phyloP scores from a whole-genome alignment of 2,329 filamentous ascomycete species.

The Cytospora mali region DNA sequence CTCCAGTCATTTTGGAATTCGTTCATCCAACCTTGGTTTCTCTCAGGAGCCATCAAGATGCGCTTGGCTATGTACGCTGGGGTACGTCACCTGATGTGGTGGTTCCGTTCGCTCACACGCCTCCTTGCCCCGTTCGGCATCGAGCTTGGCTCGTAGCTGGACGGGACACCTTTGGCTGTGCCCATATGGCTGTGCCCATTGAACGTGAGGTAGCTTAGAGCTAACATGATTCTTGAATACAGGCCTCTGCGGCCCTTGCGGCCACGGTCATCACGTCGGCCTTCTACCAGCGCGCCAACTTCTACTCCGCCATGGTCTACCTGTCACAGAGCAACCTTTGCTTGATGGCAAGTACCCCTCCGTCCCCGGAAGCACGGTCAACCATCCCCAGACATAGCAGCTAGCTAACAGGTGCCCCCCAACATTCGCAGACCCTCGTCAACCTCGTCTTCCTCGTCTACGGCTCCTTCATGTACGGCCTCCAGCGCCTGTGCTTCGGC shows the following conservation, averaged over 20 bases:
- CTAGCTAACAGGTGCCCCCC: neutral
- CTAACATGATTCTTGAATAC: constrained; percentile 19
- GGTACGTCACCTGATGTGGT: constrained; percentile 49
- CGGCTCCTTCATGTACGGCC: constrained; percentile 77
- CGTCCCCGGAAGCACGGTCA: neutral
- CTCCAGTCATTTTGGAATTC: constrained; percentile 9
- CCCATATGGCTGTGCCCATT: constrained; percentile 25
- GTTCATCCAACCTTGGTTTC: neutral
- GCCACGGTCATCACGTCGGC: constrained; percentile 83
- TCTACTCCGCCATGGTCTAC: constrained; percentile 97
- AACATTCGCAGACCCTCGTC: constrained; percentile 78
- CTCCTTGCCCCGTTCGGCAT: neutral
- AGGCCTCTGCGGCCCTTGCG: constrained; percentile 84
- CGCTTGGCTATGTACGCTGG: constrained; percentile 63
- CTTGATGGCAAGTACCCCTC: constrained; percentile 67
- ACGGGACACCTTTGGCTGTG: constrained; percentile 11
- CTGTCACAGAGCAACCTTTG: constrained; percentile 95
- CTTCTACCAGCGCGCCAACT: constrained; percentile 93
- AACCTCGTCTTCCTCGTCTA: constrained; percentile 86
- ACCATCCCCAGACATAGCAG: neutral
- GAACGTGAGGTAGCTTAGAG: neutral
- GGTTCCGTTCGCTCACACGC: neutral
- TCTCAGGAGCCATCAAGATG: constrained; percentile 46
- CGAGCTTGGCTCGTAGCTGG: neutral
- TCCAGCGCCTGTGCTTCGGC: constrained; percentile 90